Evolutionary conservation across 2,329 filamentous ascomycete species (phyloP).

Genomic region (Pseudogymnoascus sp.): DNA sequence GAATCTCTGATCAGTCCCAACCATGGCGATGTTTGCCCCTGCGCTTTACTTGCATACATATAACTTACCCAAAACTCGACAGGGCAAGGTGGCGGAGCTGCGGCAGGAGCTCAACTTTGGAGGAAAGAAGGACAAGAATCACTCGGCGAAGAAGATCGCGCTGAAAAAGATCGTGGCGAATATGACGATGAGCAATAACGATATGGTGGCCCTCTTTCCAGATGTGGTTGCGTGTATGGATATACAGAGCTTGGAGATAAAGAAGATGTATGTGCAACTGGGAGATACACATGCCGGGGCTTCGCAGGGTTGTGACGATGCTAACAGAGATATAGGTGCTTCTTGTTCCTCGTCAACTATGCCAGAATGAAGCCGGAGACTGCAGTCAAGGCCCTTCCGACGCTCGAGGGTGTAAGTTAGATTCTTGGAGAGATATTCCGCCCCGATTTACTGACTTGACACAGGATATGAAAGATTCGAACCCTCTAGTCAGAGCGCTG

Average conservation of each 20-base stretch:
- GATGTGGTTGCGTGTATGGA: constrained; percentile 95
- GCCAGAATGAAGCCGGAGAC: constrained; percentile 89
- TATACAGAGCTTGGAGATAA: constrained; percentile 90
- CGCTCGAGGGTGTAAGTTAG: constrained; percentile 63
- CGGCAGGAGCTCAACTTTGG: constrained; percentile 89
- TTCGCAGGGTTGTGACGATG: constrained; percentile 13
- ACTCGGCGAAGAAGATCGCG: constrained; percentile 89
- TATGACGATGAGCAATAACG: constrained; percentile 99
- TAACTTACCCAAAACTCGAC: constrained; percentile 35
- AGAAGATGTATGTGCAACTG: constrained; percentile 75
- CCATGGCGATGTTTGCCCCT: constrained; percentile 26
- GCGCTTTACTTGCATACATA: constrained; percentile 18
- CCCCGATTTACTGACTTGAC: constrained; percentile 6
- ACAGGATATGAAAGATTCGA: constrained; percentile 87
- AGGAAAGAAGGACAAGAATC: constrained; percentile 97
- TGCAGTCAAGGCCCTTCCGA: constrained; percentile 84
- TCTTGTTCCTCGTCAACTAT: constrained; percentile 95
- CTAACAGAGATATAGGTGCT: constrained; percentile 61
- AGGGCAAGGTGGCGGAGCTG: constrained; percentile 98
- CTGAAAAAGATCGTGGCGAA: constrained; percentile 99
- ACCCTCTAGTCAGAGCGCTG: constrained; percentile 85
- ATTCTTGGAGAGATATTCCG: neutral
- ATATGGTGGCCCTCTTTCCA: constrained; percentile 95
- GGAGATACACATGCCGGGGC: neutral
- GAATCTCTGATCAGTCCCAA: constrained; percentile 11